Conservation (phyloP, 768 basidiomycete genomes). For the Hygrophorus pudorinus region DNA sequence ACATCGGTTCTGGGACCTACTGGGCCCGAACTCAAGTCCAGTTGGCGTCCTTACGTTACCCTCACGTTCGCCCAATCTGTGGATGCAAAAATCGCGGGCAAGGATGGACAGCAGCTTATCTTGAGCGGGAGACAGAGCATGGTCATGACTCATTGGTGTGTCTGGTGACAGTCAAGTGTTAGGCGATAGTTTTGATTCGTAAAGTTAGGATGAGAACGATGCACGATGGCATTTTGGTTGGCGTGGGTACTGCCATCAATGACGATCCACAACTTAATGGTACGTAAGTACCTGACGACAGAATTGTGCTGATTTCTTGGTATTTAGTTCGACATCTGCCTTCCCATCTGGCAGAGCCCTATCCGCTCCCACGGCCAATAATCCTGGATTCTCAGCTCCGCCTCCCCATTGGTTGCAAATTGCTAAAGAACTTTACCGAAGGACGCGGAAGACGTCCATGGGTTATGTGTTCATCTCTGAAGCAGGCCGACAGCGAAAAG, state of each 20-base stretch:
- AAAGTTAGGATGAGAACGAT: conserved; percentile 71
- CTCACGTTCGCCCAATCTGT: conserved; percentile 80
- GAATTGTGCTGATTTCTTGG: not conserved
- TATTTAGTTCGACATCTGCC: conserved; percentile 49
- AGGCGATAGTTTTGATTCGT: not conserved
- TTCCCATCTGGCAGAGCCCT: conserved; percentile 20
- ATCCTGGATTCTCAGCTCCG: conserved; percentile 73
- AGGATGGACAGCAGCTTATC: conserved; percentile 59
- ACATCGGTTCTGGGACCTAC: conserved; percentile 15
- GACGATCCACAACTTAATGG: conserved; percentile 95
- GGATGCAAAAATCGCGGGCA: conserved; percentile 82
- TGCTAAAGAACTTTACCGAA: conserved; percentile 52
- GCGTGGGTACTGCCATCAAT: conserved; percentile 80
- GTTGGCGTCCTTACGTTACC: conserved; percentile 51
- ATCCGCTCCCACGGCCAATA: conserved; percentile 67
- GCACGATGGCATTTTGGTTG: conserved; percentile 90
- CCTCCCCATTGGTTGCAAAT: conserved; percentile 54
- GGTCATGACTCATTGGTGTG: conserved; percentile 90
- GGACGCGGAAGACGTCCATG: conserved; percentile 62
- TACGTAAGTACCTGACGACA: conserved; percentile 22
- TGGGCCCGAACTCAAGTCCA: conserved; percentile 6
- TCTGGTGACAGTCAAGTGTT: not conserved
- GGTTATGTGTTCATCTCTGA: conserved; percentile 42
- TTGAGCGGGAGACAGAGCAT: conserved; percentile 84
- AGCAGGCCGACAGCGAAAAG: conserved; percentile 15